These are phyloP conservation scores for Apodospora peruviana DNA, from an alignment of 495 filamentous ascomycete genomes.

Conservation along the genomic window DNA sequence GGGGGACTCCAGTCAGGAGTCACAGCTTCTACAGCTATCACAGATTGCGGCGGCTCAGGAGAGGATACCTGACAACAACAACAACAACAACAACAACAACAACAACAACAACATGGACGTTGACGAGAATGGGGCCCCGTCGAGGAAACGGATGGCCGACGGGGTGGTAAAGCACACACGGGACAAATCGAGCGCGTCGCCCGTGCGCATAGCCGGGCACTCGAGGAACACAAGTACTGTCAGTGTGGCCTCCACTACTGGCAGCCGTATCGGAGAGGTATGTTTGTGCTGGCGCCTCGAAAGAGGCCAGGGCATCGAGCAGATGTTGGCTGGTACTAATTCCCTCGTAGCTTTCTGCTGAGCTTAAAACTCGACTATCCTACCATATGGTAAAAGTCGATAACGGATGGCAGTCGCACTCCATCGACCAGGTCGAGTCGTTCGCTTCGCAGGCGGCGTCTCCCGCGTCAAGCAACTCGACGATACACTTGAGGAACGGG, in stretches of 20 bases:
- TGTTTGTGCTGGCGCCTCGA: slow-evolving; percentile 12
- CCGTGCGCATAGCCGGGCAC: slow-evolving; percentile 43
- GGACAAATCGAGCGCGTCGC: slow-evolving; percentile 31
- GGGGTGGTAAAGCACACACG: slow-evolving; percentile 53
- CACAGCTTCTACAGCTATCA: slow-evolving; percentile 47
- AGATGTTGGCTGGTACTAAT: too few species aligned
- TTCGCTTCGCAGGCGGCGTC: slow-evolving; percentile 57
- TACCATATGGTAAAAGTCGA: slow-evolving; percentile 90
- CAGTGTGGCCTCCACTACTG: slow-evolving; percentile 47
- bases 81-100: slow-evolving; percentile 10
- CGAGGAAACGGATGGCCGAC: slow-evolving; percentile 59
- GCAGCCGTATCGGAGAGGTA: slow-evolving; percentile 73
- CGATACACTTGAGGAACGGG: slow-evolving; percentile 43
- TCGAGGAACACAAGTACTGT: slow-evolving; percentile 64
- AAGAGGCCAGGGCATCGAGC: too few species aligned
- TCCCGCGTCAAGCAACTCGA: slow-evolving; percentile 50
- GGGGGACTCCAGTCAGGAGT: slow-evolving; percentile 39
- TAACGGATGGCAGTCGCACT: slow-evolving; percentile 71
- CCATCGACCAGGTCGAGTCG: slow-evolving; percentile 63
- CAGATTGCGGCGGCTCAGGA: slow-evolving; percentile 48
- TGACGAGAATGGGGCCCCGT: slow-evolving; percentile 21
- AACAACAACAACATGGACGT: slow-evolving; percentile 16
- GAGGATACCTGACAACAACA: slow-evolving; percentile 31
- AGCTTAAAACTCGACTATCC: slow-evolving; percentile 72
- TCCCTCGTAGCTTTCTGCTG: slow-evolving; percentile 58